Evolutionary conservation across 2,329 filamentous ascomycete genomes (phyloP), one percentile per base, ranked within the genome.

Genomic region (Apiospora saccharicola): DNA sequence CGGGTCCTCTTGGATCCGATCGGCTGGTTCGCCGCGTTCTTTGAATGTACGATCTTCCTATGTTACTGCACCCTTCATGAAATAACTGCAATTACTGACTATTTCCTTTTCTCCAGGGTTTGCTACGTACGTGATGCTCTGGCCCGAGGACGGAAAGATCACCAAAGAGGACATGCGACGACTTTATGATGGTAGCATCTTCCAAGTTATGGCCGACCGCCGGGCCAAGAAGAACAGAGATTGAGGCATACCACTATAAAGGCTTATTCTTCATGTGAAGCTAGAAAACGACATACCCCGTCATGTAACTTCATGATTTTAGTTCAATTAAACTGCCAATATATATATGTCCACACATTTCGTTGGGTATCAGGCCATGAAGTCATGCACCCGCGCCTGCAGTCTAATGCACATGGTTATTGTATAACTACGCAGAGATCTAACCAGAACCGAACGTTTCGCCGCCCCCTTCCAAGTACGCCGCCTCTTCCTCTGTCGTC

Each of bases 121-220:
- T 16, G 75, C 83, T 3, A 86, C 86, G 0, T 86, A 86, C 0
- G 89, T 87, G 72, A 75, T 90, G 22, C 80, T 91, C 64, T 79
- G 90, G 85, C 88, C 89, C 0, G 83, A 85, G 53, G 87, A 91
- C 76, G 89, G 89, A 0, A 81, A 82, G 69, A 84, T 90, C 80
- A 83, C 80, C 76, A 91, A 91, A 79, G 88, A 91, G 67, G 89
- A 91, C 70, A 82, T 89, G 24, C 78, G 86, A n/a, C 77, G 84
- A 10, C 80, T 88, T 7, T 89, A 85, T 75, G 86, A 89, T 77
- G 87, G 87, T 12, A 87, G 86, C 76, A 82, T 88, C 57, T 88
- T 87, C 74, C 85, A 86, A 73, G 80, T 78, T 26, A 82, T 84
- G 72, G 82, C 81, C 6, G 80, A 73, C 19, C 72, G 73, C n/a